These are phyloP conservation scores for Filosporella fistucella DNA, from an alignment of 495 filamentous ascomycete genomes.

Conservation along the genomic window DNA sequence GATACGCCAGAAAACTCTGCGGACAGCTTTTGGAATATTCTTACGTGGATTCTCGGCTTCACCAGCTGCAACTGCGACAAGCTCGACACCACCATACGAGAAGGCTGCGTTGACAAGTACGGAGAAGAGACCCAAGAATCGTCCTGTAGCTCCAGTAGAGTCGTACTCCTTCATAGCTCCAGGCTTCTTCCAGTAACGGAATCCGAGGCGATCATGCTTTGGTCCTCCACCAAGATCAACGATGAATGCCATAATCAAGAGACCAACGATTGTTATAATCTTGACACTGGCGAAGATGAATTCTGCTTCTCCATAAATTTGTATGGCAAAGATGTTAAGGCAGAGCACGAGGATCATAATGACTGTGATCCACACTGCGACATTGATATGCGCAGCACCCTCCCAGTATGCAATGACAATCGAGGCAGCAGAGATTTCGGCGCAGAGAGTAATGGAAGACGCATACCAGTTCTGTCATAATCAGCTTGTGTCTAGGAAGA, in stretches of 20 bases:
- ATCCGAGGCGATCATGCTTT: conserved; percentile 47
- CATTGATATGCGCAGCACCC: conserved; percentile 36
- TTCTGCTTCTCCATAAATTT: conserved; percentile 68
- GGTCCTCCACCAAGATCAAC: conserved; percentile 35
- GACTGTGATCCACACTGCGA: conserved; percentile 70
- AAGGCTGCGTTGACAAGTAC: conserved; percentile 48
- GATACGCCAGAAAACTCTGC: conserved; percentile 45
- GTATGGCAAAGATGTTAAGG: conserved; percentile 64
- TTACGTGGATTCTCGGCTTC: conserved; percentile 37
- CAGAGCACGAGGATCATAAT: conserved; percentile 65
- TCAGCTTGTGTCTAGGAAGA: conserved; percentile 5
- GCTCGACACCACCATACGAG: conserved; percentile 52
- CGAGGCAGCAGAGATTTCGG: conserved; percentile 72
- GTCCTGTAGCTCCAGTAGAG: conserved; percentile 30
- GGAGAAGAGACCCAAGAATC: conserved; percentile 37
- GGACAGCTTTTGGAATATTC: conserved; percentile 47
- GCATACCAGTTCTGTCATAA: conserved; percentile 42
- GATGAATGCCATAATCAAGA: conserved; percentile 30
- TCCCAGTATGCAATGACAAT: conserved; percentile 77
- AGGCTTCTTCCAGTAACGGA: conserved; percentile 72
- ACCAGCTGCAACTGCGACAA: conserved; percentile 51
- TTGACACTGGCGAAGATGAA: conserved; percentile 74
- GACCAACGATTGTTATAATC: conserved; percentile 66
- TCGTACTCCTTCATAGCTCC: conserved; percentile 43
- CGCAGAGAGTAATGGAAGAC: conserved; percentile 60